These are phyloP conservation scores for Cryphonectria japonica DNA, from an alignment of 2,329 filamentous ascomycete species.

Conservation along the genomic window DNA sequence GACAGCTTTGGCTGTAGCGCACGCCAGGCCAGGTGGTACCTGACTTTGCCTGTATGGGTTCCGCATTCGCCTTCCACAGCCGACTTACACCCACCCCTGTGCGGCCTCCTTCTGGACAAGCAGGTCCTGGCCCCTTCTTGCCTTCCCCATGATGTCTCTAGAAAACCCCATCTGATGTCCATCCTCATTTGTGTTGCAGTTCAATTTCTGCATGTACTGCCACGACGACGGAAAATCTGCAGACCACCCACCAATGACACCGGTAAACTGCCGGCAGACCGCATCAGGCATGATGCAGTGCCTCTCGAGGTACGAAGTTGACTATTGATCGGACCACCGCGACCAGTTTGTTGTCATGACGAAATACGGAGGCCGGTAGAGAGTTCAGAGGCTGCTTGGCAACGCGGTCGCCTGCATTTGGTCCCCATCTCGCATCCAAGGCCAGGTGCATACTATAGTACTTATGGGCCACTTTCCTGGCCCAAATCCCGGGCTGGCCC, in stretches of 20 bases:
- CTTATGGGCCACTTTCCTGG: neutral
- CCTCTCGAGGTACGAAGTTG: neutral
- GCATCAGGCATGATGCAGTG: neutral
- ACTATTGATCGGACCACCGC: neutral
- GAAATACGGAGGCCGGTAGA: neutral
- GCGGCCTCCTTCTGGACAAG: neutral
- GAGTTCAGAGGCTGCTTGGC: neutral
- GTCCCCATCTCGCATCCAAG: neutral
- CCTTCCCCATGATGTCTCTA: neutral
- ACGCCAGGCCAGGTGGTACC: conserved; percentile 20
- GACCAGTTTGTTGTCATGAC: neutral
- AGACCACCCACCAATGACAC: neutral
- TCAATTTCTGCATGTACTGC: neutral
- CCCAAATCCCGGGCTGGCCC: neutral
- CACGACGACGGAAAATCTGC: neutral
- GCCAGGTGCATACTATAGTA: neutral
- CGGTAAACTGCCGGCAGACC: neutral
- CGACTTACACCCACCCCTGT: conserved; percentile 21
- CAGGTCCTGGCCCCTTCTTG: neutral
- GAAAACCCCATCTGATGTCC: neutral
- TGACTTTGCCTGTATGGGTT: conserved; percentile 11
- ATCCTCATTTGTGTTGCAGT: neutral
- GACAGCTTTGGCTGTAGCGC: conserved; percentile 13
- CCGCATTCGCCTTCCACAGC: conserved; percentile 5
- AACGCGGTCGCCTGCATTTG: neutral